Evolutionary conservation across 1,284 basidiomycete species (phyloP), one percentile per base, ranked within the genome.

Genomic region (Naganishia albida): DNA sequence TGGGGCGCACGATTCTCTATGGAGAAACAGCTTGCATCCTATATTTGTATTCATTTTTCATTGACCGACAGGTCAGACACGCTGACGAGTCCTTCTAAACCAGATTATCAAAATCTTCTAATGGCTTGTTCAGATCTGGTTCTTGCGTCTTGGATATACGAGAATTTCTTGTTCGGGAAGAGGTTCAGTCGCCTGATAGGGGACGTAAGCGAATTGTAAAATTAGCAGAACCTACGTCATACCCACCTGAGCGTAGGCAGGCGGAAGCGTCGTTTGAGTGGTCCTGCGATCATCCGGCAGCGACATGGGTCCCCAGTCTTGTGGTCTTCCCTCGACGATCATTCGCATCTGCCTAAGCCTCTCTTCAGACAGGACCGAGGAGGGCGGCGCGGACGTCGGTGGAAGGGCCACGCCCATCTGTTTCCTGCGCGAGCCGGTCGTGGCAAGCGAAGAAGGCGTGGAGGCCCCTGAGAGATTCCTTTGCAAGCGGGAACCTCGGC

Each of bases 231-330:
- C 13, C 30, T n/a, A 18, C 15, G 16, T 26, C 2, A 1, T 38
- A n/a, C 57, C 42, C 23, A 50, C 57, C 30, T 60, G 57, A 23
- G 34, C 23, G 49, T 60, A 60, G 16, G 46, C 57, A 7, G 57
- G 57, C 7, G 57, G 57, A 40, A 60, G 46, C 3, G 57, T 60
- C 12, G 23, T 49, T 12, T 20, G 51, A 3, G 18, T 20, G 20
- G 16, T 53, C 34, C 51, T 53, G 23, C 38, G 40, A 40, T 50
- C 57, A 25, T 49, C 57, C 20, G 57, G 26, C 20, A 49, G 26
- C 44, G 57, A 26, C 46, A 60, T 20, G 18, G 57, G 57, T 28
- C 57, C 57, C 30, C 30, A 60, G 12, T 60, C 57, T 39, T 60
- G 57, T 10, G 57, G 57, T 26, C 57, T 34, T 38, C 57, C 57